Evolutionary conservation across 2,329 filamentous ascomycete species (phyloP), one percentile per base, ranked within the genome.

Genomic region (Aspergillus sp.): DNA sequence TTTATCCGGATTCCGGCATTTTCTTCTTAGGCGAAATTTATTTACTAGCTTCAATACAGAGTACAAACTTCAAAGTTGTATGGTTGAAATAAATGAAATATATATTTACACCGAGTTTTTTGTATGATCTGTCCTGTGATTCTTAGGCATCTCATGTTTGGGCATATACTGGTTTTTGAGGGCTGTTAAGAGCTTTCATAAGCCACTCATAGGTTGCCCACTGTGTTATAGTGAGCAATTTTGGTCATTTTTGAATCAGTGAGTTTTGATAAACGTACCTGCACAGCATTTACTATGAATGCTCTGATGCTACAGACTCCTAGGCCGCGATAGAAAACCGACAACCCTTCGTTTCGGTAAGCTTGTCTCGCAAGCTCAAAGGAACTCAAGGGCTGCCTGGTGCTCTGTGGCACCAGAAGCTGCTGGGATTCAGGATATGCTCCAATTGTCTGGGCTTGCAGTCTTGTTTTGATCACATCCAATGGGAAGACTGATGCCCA

Each of bases 131-230:
- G 44, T 31, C 19, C 19, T 19, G 19, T 19, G 19, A 19, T 19
- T 19, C 19, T 19, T 19, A 19, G 19, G 19, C 19, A 19, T 19
- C 19, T 19, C 19, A 19, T 19, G 19, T 19, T 19, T 19, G 19
- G 19, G 19, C 19, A 19, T 19, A 19, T 19, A 19, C 19, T 19
- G 19, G 19, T 34, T 43, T 49, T 46, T 40, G 55, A 10, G 53
- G 36, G 30, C 52, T 45, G 35, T 58, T 59, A 29, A 71, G 53
- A 42, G 53, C 56, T 45, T 60, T 67, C 86, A 95, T 91, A 58
- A 88, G 79, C 82, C 86, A 89, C 69, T 96, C 90, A 62, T 96
- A 96, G 5, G 88, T 81, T 26, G 86, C 85, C 90, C 90, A 97
- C 71, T 90, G 76, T 39, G 46, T 36, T 27, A 35, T 42, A 39